These are phyloP conservation scores for Periconia sp. DNA, from an alignment of 2,329 filamentous ascomycete genomes.

Conservation along the genomic window DNA sequence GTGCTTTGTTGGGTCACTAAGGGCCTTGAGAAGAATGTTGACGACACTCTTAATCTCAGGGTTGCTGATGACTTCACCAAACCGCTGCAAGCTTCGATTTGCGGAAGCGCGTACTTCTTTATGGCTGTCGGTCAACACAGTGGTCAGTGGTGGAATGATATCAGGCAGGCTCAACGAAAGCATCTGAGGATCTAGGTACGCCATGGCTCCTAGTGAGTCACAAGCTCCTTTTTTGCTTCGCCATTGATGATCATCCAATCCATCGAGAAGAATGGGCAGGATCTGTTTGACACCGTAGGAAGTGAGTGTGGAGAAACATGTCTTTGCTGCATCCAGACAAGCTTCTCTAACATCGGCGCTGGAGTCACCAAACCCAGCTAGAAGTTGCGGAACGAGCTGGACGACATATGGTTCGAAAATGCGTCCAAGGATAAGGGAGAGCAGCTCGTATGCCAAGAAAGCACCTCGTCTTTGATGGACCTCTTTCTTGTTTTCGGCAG, in stretches of 20 bases:
- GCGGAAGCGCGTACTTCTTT: constrained; percentile 92
- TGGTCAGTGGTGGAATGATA: constrained; percentile 93
- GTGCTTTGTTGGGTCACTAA: constrained; percentile 96
- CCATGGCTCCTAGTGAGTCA: constrained; percentile 96
- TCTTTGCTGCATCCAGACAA: constrained; percentile 89
- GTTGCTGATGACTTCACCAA: constrained; percentile 97
- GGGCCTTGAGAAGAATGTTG: constrained; percentile 86
- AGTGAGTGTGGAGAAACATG: constrained; percentile 88
- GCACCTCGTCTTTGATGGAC: constrained; percentile 84
- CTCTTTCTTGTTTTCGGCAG: constrained; percentile 95
- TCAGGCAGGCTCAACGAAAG: constrained; percentile 88
- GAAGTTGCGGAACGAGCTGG: constrained; percentile 86
- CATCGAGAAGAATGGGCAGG: constrained; percentile 84
- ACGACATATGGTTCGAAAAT: constrained; percentile 97
- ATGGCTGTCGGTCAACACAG: constrained; percentile 94
- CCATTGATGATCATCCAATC: constrained; percentile 94
- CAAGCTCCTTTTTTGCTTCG: constrained; percentile 98
- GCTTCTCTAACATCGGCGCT: constrained; percentile 89
- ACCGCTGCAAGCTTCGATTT: constrained; percentile 94
- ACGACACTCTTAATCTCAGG: constrained; percentile 95
- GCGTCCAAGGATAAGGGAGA: constrained; percentile 82
- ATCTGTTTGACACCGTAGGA: constrained; percentile 96
- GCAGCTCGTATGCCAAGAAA: constrained; percentile 84
- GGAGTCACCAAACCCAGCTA: constrained; percentile 85
- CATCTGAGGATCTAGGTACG: constrained; percentile 94